Evolutionary conservation across 1,284 basidiomycete genomes (phyloP), one percentile per base, ranked within the genome.

Genomic region (Fistulinella cinereoalba): DNA sequence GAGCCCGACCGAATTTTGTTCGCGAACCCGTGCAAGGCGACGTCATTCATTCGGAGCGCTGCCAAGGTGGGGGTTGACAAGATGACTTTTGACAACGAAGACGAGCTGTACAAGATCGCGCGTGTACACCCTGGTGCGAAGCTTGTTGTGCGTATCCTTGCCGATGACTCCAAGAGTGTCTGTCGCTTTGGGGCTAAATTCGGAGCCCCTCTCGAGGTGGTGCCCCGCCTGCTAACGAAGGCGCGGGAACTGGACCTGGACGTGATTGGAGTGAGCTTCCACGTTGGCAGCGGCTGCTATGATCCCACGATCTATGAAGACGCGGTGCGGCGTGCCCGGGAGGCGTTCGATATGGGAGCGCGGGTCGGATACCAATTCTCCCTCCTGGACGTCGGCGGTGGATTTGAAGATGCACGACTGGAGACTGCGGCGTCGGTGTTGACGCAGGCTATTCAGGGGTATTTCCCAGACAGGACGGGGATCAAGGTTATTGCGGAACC

Each of bases 71-170:
- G 88, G 21, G 93, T 99, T 39, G 80, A 91, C 60, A 84, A 83
- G 71, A 97, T 97, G 91, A 98, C 96, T 0, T 99, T 99, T 64
- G 97, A 99, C 74, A 99, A 99, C 70, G 80, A 81, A 42, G 97
- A 99, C 71, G 97, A 99, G 68, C 75, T 99, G n/a, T 79, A 91
- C 80, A 99, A 99, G 74, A 83, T 99, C 56, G 85, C 90, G 38
- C 84, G 87, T 38, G 75, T 79, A 16, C 85, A 96, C 66, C 91
- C 94, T 0, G 61, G 69, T 37, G 94, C 96, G 34, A 88, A 92
- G 70, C 81, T 97, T 44, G 86, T 99, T 54, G 73, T 98, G 24
- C 91, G 96, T 52, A 98, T 99, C 66, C 77, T 99, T 39, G 95
- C 95, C 16, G 97, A 99, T 70, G 97, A 99, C 69, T 92, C 91